phyloP scores from a whole-genome alignment of 2,329 filamentous ascomycete species.

The Trichoderma polysporum region DNA sequence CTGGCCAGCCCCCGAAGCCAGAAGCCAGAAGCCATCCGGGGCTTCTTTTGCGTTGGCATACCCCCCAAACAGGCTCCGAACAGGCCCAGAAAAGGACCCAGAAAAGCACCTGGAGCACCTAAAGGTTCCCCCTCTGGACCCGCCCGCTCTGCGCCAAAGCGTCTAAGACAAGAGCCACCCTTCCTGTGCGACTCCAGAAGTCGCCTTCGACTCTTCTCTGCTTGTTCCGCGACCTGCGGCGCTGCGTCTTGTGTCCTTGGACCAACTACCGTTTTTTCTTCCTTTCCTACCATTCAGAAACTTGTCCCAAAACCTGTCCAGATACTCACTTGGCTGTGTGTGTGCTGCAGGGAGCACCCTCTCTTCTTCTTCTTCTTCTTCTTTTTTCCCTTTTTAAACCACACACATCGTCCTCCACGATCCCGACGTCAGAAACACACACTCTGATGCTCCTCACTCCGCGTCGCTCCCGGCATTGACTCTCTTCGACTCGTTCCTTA shows the following conservation, averaged over 20 bases:
- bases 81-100: neutral
- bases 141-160: conserved; percentile 23
- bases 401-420: conserved; percentile 5
- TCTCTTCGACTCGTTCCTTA: conserved; percentile 19
- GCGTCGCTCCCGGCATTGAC: conserved; percentile 15
- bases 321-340: conserved; percentile 16
- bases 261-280: conserved; percentile 18
- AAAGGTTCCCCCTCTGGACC: conserved; percentile 15
- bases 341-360: conserved; percentile 18
- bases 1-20: too few species aligned
- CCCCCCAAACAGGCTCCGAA: neutral
- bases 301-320: conserved; percentile 18
- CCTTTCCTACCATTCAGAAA: conserved; percentile 14
- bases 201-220: conserved; percentile 21
- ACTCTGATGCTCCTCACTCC: conserved; percentile 7
- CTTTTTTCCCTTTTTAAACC: neutral
- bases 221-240: conserved; percentile 20
- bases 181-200: conserved; percentile 20
- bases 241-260: conserved; percentile 15
- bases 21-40: neutral
- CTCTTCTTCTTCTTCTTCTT: conserved; percentile 13
- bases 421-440: conserved; percentile 6
- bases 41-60: neutral
- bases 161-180: conserved; percentile 22
- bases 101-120: neutral